Base-by-base conservation (phyloP, 1,284 basidiomycete species). In the Malassezia sympodialis region DNA sequence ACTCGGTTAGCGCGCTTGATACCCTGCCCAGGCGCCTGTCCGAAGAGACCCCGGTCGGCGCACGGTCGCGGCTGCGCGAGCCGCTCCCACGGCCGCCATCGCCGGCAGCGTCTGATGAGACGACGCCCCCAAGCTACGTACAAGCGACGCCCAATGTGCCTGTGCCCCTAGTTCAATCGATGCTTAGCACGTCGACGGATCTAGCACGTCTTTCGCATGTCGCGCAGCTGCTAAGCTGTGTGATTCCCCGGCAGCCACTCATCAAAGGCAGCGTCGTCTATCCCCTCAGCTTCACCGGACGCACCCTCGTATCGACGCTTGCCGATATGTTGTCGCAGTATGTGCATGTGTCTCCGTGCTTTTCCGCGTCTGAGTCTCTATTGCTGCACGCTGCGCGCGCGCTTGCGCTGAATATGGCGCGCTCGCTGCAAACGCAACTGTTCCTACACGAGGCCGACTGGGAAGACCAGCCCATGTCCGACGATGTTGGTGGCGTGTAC, bases 371-470 rank as follows among this genome's bases (percentile, higher is more conserved):
- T 28, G 26, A 56, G 37, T 41, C 35, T 6, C 21, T 37, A 11
- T 23, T 53, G 24, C 31, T 44, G 24, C 26, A 59, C 8, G 35
- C 23, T 3, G 56, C 88, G 84, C 82, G 60, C 14, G 56, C 90
- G 3, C 81, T 85, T 12, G 89, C 91, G 2, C 78, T 96, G 11
- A 82, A 84, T 64, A 84, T 94, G 12, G 91, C 90, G 0, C 83
- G 88, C 26, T 87, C 86, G 60, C 78, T 98, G 27, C 90, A 96
- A 67, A 84, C 82, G 59, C 88, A 93, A 73, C 80, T 96, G 7
- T 94, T 90, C 80, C 90, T 96, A 73, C 89, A 93, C 72, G 93
- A 98, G 73, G 91, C 96, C 7, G 91, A 96, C 74, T 94, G 90
- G 88, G 89, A 88, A 30, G 83, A 84, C 53, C 83, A 84, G 23